phyloP scores from a whole-genome alignment of 768 basidiomycete species.

The Kwoniella botswanensis region DNA sequence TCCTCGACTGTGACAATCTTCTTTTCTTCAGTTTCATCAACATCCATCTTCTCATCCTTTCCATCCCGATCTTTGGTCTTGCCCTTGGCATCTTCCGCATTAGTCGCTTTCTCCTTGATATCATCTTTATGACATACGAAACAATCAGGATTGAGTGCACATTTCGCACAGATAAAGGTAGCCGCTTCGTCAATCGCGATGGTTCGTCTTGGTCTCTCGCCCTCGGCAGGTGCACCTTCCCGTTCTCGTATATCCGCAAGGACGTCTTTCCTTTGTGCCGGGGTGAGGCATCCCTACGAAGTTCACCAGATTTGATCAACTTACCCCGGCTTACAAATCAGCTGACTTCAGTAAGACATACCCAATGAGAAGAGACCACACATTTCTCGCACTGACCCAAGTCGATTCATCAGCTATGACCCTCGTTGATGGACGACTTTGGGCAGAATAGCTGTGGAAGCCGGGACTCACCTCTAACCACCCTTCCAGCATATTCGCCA shows the following conservation, averaged over 20 bases:
- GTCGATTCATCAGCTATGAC: constrained; percentile 1
- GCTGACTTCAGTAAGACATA: constrained; percentile 16
- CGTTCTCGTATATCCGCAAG: constrained; percentile 21
- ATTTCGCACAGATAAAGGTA: constrained; percentile 36
- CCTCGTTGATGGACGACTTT: too few species aligned
- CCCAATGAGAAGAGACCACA: constrained; percentile 44
- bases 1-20: constrained; percentile 54
- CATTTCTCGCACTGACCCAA: constrained; percentile 36
- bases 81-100: neutral
- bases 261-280: constrained; percentile 34
- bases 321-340: neutral
- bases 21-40: constrained; percentile 29
- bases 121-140: constrained; percentile 41
- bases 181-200: constrained; percentile 41
- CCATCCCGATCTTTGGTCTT: neutral
- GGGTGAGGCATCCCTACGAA: constrained; percentile 38
- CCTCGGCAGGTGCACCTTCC: constrained; percentile 38
- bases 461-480: constrained; percentile 45
- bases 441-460: neutral
- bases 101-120: neutral
- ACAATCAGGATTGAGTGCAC: constrained; percentile 31
- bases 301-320: neutral
- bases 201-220: constrained; percentile 29
- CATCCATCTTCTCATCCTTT: constrained; percentile 62
- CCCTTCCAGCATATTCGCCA: constrained; percentile 36